Conservation (phyloP, 257 asterid genomes). For the Fraxinus americana region DNA sequence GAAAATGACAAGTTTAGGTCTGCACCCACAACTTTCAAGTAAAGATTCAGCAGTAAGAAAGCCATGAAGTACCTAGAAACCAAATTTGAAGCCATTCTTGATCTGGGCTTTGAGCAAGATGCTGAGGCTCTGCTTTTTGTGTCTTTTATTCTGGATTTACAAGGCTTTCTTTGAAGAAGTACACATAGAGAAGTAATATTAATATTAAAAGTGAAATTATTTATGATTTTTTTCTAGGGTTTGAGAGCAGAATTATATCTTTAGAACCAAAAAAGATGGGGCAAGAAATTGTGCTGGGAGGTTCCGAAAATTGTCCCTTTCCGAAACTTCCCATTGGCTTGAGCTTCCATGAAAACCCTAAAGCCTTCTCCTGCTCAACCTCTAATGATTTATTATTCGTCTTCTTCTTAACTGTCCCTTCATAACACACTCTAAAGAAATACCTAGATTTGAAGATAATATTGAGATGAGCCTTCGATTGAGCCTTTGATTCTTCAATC, state of each 20-base stretch:
- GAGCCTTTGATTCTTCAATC: too few relatives aligned
- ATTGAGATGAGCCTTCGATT: too few relatives aligned
- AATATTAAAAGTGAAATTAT: constrained; percentile 13
- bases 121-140: constrained; percentile 17
- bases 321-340: too few relatives aligned
- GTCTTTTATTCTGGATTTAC: constrained; percentile 39
- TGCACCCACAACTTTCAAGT: constrained; percentile 40
- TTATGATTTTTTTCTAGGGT: constrained; percentile 39
- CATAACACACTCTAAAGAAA: too few relatives aligned
- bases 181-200: constrained; percentile 36
- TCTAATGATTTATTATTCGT: too few relatives aligned
- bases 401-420: too few relatives aligned
- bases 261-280: constrained; percentile 34
- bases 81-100: constrained; percentile 57
- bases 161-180: constrained; percentile 38
- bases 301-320: constrained; percentile 53
- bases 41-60: constrained; percentile 48
- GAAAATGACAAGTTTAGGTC: constrained; percentile 46
- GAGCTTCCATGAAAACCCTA: too few relatives aligned
- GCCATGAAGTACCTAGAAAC: constrained; percentile 56
- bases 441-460: too few relatives aligned
- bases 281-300: constrained; percentile 39
- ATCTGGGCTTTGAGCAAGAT: constrained; percentile 42
- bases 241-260: constrained; percentile 33
- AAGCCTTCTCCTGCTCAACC: too few relatives aligned